phyloP scores from a whole-genome alignment of 1,284 basidiomycete species.

The Austroboletus niveus region DNA sequence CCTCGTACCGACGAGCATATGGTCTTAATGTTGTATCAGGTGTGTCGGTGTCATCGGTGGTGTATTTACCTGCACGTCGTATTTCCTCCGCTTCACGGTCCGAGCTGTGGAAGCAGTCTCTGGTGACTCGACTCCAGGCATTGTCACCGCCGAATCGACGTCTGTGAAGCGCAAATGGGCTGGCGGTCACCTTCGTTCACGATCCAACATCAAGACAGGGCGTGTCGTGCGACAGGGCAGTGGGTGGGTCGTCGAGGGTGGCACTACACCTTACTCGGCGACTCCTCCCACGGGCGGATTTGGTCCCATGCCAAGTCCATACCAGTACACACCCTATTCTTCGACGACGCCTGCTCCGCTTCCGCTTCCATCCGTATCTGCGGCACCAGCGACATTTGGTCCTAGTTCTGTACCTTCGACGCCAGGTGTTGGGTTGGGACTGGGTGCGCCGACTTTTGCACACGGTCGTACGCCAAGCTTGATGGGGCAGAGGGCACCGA shows the following conservation, averaged over 20 bases:
- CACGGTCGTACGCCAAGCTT: conserved; percentile 2
- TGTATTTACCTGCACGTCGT: conserved; percentile 77
- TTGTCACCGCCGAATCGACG: conserved; percentile 63
- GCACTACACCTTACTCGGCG: conserved; percentile 16
- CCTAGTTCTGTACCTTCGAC: conserved; percentile 29
- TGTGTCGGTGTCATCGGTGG: conserved; percentile 80
- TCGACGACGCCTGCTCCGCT: conserved; percentile 11
- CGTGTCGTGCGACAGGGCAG: conserved; percentile 39
- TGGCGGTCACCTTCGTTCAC: conserved; percentile 44
- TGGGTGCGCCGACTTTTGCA: conserved; percentile 28
- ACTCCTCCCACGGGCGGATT: conserved; percentile 39
- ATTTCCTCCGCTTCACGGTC: conserved; percentile 67
- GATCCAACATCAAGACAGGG: conserved; percentile 25
- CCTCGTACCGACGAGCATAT: not conserved
- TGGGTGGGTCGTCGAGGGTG: conserved; percentile 45
- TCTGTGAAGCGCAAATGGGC: conserved; percentile 50
- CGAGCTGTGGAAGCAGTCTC: conserved; percentile 67
- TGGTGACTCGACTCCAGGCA: conserved; percentile 55
- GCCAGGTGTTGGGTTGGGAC: conserved; percentile 33
- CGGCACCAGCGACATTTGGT: not conserved
- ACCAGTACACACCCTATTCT: conserved; percentile 34
- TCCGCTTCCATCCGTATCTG: conserved; percentile 4
- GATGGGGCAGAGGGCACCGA: conserved; percentile 11
- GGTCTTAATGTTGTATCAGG: conserved; percentile 30
- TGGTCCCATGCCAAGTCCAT: conserved; percentile 29